Evolutionary conservation across 257 asterid genomes (phyloP), one percentile per base, ranked within the genome.

Genomic region (Solanum appendiculatum): DNA sequence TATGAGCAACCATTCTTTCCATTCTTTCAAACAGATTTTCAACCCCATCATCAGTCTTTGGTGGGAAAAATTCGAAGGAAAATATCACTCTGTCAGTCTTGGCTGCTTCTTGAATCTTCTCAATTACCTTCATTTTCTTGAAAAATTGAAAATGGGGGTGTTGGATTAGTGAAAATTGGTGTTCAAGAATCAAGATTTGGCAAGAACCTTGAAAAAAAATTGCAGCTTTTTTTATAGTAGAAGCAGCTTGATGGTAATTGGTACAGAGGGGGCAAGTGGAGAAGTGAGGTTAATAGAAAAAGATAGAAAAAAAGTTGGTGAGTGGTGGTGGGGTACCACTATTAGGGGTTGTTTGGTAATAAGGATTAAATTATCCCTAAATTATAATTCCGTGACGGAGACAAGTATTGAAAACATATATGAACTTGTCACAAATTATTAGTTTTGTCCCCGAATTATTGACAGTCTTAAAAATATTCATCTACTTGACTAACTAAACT

Each of bases 61-160:
- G 99, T 10, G 99, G 99, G 90, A 97, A 97, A 91, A 94, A 97
- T 86, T 97, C 99, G 89, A 97, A 97, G 11, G 99, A 97, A 93
- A 97, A 97, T 73, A 95, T 91, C 7, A 95, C 98, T 80, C 89
- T 92, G 69, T 90, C 86, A 89, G 12, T 34, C 15, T 80, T 80
- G 1, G 42, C 66, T 60, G 96, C 95, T 81, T 93, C 95, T 2
- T 80, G 93, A 92, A 97, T 95, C 96, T 97, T 97, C 85, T 97
- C 98, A 27, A 97, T 94, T 87, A 97, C 99, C 96, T 97, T 97
- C 99, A 97, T 97, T 42, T 77, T 77, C 10, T 39, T 39, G 16
- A 25, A n/a, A 63, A 63, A n/a, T 5, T 33, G 78, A 37, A 74
- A 39, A 74, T 74, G 46, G 48, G 7, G 23, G 39, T 69, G 77